Evolutionary conservation across 2,329 filamentous ascomycete genomes (phyloP).

Genomic region (Pseudogymnoascus sp.): DNA sequence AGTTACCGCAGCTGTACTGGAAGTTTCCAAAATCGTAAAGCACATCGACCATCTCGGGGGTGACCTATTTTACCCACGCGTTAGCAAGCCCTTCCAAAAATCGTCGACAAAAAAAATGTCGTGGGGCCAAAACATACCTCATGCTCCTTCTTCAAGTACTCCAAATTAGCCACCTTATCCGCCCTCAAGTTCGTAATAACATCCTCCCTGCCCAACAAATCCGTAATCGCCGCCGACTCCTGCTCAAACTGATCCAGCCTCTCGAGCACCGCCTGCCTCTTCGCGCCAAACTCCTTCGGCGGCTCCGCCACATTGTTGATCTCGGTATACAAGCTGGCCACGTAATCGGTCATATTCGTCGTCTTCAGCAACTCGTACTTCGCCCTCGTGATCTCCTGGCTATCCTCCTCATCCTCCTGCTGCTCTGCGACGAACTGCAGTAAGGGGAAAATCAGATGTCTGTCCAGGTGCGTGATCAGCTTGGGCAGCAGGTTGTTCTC

Average conservation of each 20-base stretch:
- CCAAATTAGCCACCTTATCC: conserved; percentile 98
- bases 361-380: conserved; percentile 93
- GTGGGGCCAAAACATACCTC: conserved; percentile 50
- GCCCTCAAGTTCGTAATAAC: conserved; percentile 86
- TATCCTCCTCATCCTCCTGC: conserved; percentile 58
- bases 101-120: neutral
- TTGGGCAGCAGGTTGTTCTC: conserved; percentile 64
- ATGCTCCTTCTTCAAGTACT: conserved; percentile 94
- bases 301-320: conserved; percentile 71
- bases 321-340: conserved; percentile 84
- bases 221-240: conserved; percentile 80
- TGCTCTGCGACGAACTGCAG: conserved; percentile 83
- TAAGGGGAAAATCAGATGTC: conserved; percentile 92
- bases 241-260: conserved; percentile 77
- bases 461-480: conserved; percentile 85
- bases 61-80: conserved; percentile 50
- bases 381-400: conserved; percentile 68
- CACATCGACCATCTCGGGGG: conserved; percentile 88
- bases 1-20: conserved; percentile 96
- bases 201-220: conserved; percentile 77
- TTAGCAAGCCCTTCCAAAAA: conserved; percentile 11
- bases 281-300: conserved; percentile 79
- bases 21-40: conserved; percentile 95
- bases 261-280: conserved; percentile 80
- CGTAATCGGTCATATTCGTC: conserved; percentile 99